These are phyloP conservation scores for Leishmania turanica DNA, from an alignment of 208 protist species.

Conservation along the genomic window DNA sequence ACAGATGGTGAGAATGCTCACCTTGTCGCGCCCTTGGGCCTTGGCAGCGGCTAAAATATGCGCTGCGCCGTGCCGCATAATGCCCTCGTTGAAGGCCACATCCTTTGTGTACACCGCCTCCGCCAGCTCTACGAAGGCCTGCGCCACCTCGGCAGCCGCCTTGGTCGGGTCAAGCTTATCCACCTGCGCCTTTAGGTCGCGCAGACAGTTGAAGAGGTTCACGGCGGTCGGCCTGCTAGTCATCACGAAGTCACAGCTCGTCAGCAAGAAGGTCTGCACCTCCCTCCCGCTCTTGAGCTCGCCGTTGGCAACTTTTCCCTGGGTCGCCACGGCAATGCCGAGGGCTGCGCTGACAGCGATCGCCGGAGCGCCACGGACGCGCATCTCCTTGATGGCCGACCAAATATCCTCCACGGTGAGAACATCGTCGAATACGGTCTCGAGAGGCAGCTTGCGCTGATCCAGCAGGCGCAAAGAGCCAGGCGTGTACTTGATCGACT, in stretches of 20 bases:
- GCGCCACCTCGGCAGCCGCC: conserved; percentile 42
- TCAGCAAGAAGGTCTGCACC: conserved; percentile 56
- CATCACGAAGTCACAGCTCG: conserved; percentile 89
- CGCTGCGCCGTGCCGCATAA: conserved; percentile 86
- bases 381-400: conserved; percentile 93
- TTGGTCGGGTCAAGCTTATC: conserved; percentile 16
- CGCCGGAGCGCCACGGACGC: conserved; percentile 95
- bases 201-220: conserved; percentile 94
- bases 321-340: conserved; percentile 87
- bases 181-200: conserved; percentile 58
- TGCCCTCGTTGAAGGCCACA: conserved; percentile 90
- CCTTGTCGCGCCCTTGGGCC: conserved; percentile 30
- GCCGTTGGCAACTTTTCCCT: conserved; percentile 34
- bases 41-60: conserved; percentile 68
- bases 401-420: conserved; percentile 86
- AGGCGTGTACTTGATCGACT: conserved; percentile 82
- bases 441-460: conserved; percentile 82
- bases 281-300: conserved; percentile 36
- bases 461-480: conserved; percentile 76
- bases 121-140: conserved; percentile 64
- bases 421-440: conserved; percentile 84
- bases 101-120: conserved; percentile 91
- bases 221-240: conserved; percentile 95
- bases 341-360: conserved; percentile 96
- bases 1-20: conserved; percentile 93